These are phyloP conservation scores for Apostasia shenzhenica DNA, from an alignment of 106 monocot genomes.

Conservation along the genomic window DNA sequence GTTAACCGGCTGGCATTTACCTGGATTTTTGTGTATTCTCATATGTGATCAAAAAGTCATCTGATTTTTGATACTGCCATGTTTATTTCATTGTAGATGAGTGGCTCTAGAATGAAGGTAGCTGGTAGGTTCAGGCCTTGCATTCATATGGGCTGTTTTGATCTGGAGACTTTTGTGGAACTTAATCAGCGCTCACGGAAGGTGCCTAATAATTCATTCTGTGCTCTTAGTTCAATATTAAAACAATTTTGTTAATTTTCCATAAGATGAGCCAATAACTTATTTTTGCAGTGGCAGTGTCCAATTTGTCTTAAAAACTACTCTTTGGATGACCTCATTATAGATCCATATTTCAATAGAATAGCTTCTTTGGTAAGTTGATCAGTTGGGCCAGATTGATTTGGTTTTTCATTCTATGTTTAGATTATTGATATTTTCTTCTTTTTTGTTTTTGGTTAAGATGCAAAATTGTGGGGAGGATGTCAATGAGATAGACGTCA, in stretches of 20 bases:
- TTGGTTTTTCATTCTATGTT: background rate
- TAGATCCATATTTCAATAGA: conserved; percentile 96
- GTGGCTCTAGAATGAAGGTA: conserved; percentile 79
- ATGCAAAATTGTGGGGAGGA: conserved; percentile 76
- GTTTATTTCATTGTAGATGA: conserved; percentile 55
- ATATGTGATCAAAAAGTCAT: no score
- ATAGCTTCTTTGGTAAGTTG: conserved; percentile 72
- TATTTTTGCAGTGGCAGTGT: conserved; percentile 91
- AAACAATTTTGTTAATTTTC: conserved; percentile 1
- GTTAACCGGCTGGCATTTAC: no score
- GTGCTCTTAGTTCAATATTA: background rate
- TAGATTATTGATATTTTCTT: background rate
- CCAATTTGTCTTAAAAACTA: conserved; percentile 92
- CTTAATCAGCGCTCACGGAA: conserved; percentile 88
- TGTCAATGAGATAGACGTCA: conserved; percentile 77
- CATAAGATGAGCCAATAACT: background rate
- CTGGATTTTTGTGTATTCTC: no score
- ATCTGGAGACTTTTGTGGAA: conserved; percentile 92
- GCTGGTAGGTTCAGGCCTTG: conserved; percentile 95
- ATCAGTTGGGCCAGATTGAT: background rate
- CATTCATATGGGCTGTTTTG: conserved; percentile 94
- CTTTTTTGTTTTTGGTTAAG: conserved; percentile 22
- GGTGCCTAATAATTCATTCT: conserved; percentile 23
- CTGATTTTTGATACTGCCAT: no score
- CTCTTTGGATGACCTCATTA: conserved; percentile 66